Evolutionary conservation across 176 grass and related monocot species (phyloP).

Genomic region (Oryza meridionalis): DNA sequence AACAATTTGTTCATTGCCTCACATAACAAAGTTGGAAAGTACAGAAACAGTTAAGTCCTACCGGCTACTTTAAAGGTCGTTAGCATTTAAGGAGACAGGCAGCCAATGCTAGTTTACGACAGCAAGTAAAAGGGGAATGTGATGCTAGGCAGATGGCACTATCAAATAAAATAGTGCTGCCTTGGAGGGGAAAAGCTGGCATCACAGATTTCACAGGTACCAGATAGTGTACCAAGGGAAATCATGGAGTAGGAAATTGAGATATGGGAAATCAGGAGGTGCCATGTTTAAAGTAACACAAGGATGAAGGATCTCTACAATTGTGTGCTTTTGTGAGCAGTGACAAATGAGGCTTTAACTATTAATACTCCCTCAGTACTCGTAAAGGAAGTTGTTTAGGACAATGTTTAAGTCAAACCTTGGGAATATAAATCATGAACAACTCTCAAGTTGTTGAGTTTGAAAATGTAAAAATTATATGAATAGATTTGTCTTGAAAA

Average conservation of each 20-base stretch:
- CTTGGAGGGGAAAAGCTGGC: neutral
- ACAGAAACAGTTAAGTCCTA: neutral
- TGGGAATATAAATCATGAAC: no score
- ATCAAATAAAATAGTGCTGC: neutral
- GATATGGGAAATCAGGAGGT: neutral
- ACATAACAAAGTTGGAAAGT: slow-evolving; percentile 33
- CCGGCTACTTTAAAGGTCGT: neutral
- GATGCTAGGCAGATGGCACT: neutral
- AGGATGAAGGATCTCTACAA: neutral
- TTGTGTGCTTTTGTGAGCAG: neutral
- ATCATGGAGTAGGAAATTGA: neutral
- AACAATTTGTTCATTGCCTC: neutral
- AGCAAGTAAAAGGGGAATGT: slow-evolving; percentile 1
- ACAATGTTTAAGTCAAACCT: no score
- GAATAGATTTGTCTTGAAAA: no score
- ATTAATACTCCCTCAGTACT: no score
- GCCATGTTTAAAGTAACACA: neutral
- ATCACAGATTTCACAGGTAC: slow-evolving; percentile 2
- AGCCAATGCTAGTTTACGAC: neutral
- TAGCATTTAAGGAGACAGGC: neutral
- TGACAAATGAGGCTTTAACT: neutral
- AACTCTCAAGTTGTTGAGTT: no score
- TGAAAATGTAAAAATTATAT: no score
- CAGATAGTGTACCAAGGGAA: slow-evolving; percentile 1
- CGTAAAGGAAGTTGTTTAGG: no score